phyloP scores from a whole-genome alignment of 345 rosid species.

The Balakata baccata region DNA sequence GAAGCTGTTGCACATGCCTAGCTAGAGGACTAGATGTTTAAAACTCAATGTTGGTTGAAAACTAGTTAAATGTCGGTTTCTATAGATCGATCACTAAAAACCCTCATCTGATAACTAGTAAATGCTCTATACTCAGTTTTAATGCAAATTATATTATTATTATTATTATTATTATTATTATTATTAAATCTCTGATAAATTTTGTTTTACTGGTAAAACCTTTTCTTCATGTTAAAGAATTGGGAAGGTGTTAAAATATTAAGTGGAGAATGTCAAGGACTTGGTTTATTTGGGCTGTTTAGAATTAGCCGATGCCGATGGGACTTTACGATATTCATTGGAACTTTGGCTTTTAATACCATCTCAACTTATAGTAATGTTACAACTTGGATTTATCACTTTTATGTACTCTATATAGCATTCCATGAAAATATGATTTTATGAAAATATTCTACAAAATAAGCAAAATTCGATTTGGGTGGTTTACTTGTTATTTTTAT shows the following conservation, averaged over 20 bases:
- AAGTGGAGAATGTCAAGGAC: constrained; percentile 36
- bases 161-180: not conserved
- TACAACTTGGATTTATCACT: too few species aligned
- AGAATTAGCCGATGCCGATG: not conserved
- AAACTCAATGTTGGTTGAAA: constrained; percentile 5
- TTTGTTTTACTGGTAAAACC: constrained; percentile 8
- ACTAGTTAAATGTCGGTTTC: too few species aligned
- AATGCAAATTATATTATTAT: not conserved
- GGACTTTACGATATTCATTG: not conserved
- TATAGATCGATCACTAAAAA: too few species aligned
- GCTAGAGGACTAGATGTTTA: constrained; percentile 8
- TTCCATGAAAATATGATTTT: too few species aligned
- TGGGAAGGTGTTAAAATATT: constrained; percentile 1
- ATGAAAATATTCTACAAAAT: too few species aligned
- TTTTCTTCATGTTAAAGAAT: not conserved
- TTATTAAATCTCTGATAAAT: not conserved
- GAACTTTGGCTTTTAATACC: too few species aligned
- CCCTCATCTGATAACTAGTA: too few species aligned
- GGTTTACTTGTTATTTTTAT: too few species aligned
- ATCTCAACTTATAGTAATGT: too few species aligned
- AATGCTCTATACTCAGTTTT: too few species aligned
- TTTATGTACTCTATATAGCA: too few species aligned
- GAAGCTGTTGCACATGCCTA: constrained; percentile 36
- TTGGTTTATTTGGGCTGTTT: not conserved
- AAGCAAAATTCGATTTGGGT: too few species aligned